Percentiles rank a stretch among this genome's conserved stretches.
Conservation (phyloP, 805 yeast genomes). For the Priceomyces castillae region DNA sequence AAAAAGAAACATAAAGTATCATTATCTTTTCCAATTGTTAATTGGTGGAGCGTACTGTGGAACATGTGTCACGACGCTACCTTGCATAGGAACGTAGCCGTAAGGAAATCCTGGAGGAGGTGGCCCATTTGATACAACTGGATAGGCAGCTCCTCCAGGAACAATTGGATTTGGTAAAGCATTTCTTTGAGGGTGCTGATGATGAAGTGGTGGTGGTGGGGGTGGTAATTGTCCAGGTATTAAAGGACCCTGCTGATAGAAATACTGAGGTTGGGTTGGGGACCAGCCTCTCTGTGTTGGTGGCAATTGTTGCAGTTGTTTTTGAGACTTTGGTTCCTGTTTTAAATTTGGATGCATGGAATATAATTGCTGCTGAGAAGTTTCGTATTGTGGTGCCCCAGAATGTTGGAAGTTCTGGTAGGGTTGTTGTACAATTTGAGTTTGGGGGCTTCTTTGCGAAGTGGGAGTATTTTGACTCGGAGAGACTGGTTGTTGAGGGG, state of each 20-base stretch:
- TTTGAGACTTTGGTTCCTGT: slow-evolving; percentile 14
- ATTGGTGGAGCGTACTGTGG: slow-evolving; percentile 17
- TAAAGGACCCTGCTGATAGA: slow-evolving; percentile 18
- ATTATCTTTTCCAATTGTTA: slow-evolving; percentile 25
- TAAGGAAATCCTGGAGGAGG: slow-evolving; percentile 39
- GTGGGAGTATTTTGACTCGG: slow-evolving; percentile 4
- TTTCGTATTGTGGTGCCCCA: slow-evolving; percentile 11
- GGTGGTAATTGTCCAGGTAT: slow-evolving; percentile 8
- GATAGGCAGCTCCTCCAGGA: slow-evolving; percentile 14
- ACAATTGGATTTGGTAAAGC: slow-evolving; percentile 8
- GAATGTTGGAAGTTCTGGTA: slow-evolving; percentile 10
- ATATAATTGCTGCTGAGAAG: slow-evolving; percentile 13
- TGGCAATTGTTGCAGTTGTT: slow-evolving; percentile 22
- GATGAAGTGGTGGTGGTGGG: slow-evolving; percentile 10
- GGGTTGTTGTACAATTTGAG: slow-evolving; percentile 8
- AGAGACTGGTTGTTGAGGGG: slow-evolving; percentile 9
- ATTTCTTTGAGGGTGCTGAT: slow-evolving; percentile 9
- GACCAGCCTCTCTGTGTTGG: slow-evolving; percentile 31
- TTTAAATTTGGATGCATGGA: slow-evolving; percentile 12
- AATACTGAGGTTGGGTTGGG: slow-evolving; percentile 19
- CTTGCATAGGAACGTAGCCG: slow-evolving; percentile 35
- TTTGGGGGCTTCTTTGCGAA: slow-evolving; percentile 6
- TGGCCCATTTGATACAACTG: slow-evolving; percentile 29
- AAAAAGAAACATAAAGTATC: neutral
- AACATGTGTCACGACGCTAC: slow-evolving; percentile 22